A percentile compares a stretch with the other conserved stretches of the same genome.
phyloP scores from a whole-genome alignment of 2,329 filamentous ascomycete species.

The Aspergillus udagawae region DNA sequence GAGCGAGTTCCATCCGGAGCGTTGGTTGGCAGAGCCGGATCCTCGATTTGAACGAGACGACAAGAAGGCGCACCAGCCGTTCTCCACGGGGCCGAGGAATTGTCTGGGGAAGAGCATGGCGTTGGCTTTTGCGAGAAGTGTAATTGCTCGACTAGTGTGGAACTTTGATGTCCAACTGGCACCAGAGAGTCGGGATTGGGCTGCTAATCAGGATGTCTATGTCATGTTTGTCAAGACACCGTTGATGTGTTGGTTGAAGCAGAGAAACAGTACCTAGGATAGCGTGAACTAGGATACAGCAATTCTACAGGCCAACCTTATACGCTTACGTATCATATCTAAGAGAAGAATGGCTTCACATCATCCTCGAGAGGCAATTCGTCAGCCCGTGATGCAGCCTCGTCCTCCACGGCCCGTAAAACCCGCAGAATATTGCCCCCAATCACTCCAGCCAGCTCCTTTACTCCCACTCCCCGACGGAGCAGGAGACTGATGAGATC shows the following conservation, averaged over 20 bases:
- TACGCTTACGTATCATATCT: too few species aligned
- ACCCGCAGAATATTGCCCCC: too few species aligned
- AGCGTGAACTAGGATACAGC: too few species aligned
- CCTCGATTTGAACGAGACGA: background rate
- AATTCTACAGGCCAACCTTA: too few species aligned
- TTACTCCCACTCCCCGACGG: background rate
- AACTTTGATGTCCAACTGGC: conserved; percentile 2
- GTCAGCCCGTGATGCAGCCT: too few species aligned
- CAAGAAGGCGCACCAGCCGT: background rate
- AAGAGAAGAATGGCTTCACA: too few species aligned
- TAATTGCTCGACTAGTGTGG: conserved; percentile 1
- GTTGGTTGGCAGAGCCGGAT: background rate
- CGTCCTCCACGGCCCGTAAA: too few species aligned
- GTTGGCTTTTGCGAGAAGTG: conserved; percentile 1
- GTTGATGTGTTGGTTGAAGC: background rate
- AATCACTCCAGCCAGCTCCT: too few species aligned
- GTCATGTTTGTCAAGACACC: background rate
- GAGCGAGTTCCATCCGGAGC: background rate
- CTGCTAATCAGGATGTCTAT: background rate
- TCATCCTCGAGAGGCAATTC: too few species aligned
- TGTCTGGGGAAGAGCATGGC: conserved; percentile 1
- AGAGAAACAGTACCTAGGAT: too few species aligned
- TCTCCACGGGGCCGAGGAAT: background rate
- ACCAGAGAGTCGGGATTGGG: background rate
- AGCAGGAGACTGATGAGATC: background rate